Conservation (phyloP, 2,329 filamentous ascomycete species). For the Penicillium crustosum region DNA sequence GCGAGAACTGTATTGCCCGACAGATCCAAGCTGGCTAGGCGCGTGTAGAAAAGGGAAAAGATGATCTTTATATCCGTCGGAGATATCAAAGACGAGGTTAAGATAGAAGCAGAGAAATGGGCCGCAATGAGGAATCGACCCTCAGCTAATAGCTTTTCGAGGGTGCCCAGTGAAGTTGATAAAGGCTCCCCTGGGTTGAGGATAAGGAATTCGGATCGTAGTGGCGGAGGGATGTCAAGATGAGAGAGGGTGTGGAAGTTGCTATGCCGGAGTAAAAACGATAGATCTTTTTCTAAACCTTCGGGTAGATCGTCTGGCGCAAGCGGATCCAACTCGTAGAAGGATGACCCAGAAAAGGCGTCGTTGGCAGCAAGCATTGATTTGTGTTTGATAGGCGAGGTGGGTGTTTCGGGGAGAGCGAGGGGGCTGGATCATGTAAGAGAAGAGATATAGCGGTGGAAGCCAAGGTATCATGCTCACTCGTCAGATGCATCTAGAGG, state of each 20-base stretch:
- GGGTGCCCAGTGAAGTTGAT: slow-evolving; percentile 37
- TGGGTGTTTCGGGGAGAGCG: slow-evolving; percentile 20
- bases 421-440: slow-evolving; percentile 27
- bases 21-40: slow-evolving; percentile 78
- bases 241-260: slow-evolving; percentile 79
- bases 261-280: slow-evolving; percentile 74
- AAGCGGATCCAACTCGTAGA: slow-evolving; percentile 38
- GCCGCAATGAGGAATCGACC: slow-evolving; percentile 83
- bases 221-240: slow-evolving; percentile 60
- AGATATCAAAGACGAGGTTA: slow-evolving; percentile 44
- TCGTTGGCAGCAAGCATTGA: slow-evolving; percentile 18
- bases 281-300: slow-evolving; percentile 67
- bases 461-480: slow-evolving; percentile 51
- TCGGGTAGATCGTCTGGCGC: slow-evolving; percentile 36
- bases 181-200: slow-evolving; percentile 61
- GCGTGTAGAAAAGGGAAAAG: slow-evolving; percentile 75
- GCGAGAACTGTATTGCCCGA: slow-evolving; percentile 71
- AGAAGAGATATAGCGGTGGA: not conserved
- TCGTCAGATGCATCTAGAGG: slow-evolving; percentile 70
- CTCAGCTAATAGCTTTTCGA: slow-evolving; percentile 65
- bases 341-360: slow-evolving; percentile 29
- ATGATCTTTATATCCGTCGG: slow-evolving; percentile 62
- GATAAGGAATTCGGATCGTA: slow-evolving; percentile 67
- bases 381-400: slow-evolving; percentile 17
- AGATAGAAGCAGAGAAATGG: slow-evolving; percentile 43